These are phyloP conservation scores for Cornus florida DNA, from an alignment of 148 eudicot species.

Conservation along the genomic window DNA sequence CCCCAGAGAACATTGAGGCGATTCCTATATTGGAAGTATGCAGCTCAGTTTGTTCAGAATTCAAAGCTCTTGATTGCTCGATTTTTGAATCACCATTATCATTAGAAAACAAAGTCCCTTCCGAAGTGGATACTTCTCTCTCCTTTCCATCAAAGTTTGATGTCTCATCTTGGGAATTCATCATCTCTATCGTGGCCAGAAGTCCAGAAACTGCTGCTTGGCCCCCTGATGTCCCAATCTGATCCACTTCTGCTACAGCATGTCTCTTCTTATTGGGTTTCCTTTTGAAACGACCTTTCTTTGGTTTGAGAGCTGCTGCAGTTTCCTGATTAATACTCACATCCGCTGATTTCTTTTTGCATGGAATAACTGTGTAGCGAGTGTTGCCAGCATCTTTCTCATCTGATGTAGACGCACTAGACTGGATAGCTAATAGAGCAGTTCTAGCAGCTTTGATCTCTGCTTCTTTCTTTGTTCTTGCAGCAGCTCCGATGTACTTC, in stretches of 20 bases:
- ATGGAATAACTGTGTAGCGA: slow-evolving; percentile 65
- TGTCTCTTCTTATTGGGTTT: slow-evolving; percentile 26
- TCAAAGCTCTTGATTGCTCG: not conserved
- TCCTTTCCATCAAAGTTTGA: not conserved
- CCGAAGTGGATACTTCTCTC: not conserved
- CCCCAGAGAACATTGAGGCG: not conserved
- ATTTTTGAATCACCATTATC: not conserved
- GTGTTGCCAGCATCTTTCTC: slow-evolving; percentile 20
- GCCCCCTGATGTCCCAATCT: not conserved
- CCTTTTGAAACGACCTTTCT: slow-evolving; percentile 46
- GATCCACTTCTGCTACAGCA: not conserved
- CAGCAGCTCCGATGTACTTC: slow-evolving; percentile 73
- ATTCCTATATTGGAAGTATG: not conserved
- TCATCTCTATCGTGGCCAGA: not conserved
- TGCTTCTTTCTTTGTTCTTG: slow-evolving; percentile 84
- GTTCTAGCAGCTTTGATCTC: slow-evolving; percentile 98
- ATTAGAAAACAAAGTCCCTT: not conserved
- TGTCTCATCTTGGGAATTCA: not conserved
- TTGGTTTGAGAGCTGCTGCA: slow-evolving; percentile 45
- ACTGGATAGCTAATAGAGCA: slow-evolving; percentile 73
- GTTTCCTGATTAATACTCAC: slow-evolving; percentile 22
- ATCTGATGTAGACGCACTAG: slow-evolving; percentile 24
- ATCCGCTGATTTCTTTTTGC: slow-evolving; percentile 52
- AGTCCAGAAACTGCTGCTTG: not conserved
- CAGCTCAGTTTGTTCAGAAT: not conserved